Evolutionary conservation across 2,329 filamentous ascomycete genomes (phyloP), one percentile per base, ranked within the genome.

Genomic region (Curvularia eragrostidis): DNA sequence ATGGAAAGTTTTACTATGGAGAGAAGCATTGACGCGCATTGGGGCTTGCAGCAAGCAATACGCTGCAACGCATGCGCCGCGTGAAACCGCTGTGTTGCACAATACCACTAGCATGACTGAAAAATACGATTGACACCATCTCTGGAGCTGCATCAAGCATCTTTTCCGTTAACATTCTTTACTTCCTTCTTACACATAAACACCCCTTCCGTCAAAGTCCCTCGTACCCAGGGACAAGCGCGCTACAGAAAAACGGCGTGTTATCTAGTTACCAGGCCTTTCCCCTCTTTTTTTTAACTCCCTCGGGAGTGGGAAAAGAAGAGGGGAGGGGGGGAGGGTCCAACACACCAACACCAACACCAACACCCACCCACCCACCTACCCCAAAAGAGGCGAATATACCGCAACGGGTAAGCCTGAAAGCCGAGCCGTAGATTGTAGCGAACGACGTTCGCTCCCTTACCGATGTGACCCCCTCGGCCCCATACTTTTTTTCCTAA

Each of bases 381-480:
- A 6, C 19, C 38, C 18, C 19, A 13, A 46, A 21, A 26, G 28
- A 2, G 9, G 10, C 24, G 38, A 21, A 50, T 32, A 30, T 48
- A 43, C 54, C 54, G 34, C 36, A 43, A 52, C 39, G 39, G 54
- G 54, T 42, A 54, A 46, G 44, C 43, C 23, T 1, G 18, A 3
- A 9, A 26, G 34, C 54, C 49, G 51, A 57, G 54, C 58, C 49
- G 50, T 60, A 13, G 58, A 60, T 60, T 60, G 49, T 53, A 53
- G 48, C 49, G 54, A 60, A 60, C 58, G 58, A 53, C 54, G 58
- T 60, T 60, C 34, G 34, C 34, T 8, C 34, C n/a, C 34, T 36
- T 36, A 34, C 12, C 32, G 12, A 34, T 34, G 10, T 34, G n/a
- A n/a, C n/a, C n/a, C n/a, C n/a, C n/a, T n/a, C n/a, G n/a, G n/a